These are phyloP conservation scores for Chrysanthemum makinoi DNA, from an alignment of 129 eudicot genomes.

Conservation along the genomic window DNA sequence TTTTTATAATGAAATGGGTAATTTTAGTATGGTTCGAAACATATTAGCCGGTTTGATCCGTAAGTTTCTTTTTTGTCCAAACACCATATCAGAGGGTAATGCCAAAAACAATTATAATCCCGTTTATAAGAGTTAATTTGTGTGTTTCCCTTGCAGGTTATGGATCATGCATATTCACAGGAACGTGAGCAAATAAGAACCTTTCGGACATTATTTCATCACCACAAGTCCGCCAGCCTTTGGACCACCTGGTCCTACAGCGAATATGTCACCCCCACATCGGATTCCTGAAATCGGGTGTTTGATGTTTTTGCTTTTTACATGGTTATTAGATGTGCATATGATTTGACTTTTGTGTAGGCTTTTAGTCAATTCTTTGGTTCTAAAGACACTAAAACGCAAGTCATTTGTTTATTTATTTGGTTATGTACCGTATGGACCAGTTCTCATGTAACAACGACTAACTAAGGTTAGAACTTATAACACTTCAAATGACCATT, in stretches of 20 bases:
- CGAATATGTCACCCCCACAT: too few species aligned
- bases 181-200: constrained; percentile 39
- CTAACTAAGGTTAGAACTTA: neutral
- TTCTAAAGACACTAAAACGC: constrained; percentile 9
- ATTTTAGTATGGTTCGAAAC: too few species aligned
- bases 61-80: too few species aligned
- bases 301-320: too few species aligned
- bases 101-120: neutral
- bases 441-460: neutral
- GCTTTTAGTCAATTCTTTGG: constrained; percentile 25
- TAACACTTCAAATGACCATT: neutral
- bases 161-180: constrained; percentile 59
- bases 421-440: neutral
- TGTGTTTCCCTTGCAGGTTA: too few species aligned
- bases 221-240: too few species aligned
- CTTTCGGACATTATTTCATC: neutral
- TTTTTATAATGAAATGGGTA: too few species aligned
- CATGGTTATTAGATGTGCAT: too few species aligned
- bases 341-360: constrained; percentile 7
- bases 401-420: constrained; percentile 28
- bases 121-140: too few species aligned
- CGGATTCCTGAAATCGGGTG: too few species aligned
- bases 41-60: neutral
- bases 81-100: neutral
- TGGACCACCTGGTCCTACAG: too few species aligned